phyloP scores from a whole-genome alignment of 305 asterid genomes.

The Fraxinus ornus region DNA sequence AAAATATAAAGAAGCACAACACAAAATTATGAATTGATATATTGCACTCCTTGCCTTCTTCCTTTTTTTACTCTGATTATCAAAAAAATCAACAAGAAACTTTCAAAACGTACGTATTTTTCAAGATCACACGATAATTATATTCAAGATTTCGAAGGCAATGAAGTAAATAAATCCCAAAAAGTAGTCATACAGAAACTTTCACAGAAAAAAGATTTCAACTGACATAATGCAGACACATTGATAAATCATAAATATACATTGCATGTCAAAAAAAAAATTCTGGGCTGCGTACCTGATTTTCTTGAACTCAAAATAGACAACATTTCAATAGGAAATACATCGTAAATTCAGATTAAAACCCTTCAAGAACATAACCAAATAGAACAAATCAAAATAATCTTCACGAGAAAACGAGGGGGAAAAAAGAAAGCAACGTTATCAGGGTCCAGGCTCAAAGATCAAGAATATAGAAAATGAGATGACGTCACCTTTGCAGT shows the following conservation, averaged over 20 bases:
- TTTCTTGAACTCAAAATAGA: conserved; percentile 26
- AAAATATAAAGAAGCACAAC: neutral
- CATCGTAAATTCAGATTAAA: conserved; percentile 24
- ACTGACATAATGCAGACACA: neutral
- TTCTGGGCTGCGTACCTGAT: conserved; percentile 24
- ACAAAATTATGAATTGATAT: neutral
- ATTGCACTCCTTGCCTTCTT: neutral
- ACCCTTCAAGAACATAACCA: conserved; percentile 5
- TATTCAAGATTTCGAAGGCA: neutral
- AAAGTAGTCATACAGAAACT: conserved; percentile 1
- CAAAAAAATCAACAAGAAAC: neutral
- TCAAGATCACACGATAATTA: neutral
- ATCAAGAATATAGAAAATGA: conserved; percentile 31
- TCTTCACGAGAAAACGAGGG: conserved; percentile 24
- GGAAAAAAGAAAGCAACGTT: conserved; percentile 29
- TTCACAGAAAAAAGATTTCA: neutral
- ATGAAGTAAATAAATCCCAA: neutral
- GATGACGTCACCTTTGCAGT: conserved; percentile 37
- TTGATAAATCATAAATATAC: neutral
- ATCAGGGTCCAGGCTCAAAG: conserved; percentile 40
- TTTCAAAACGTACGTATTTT: neutral
- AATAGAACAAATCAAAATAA: neutral
- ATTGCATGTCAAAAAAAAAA: conserved; percentile 10
- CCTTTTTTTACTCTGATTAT: neutral
- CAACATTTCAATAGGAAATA: conserved; percentile 20